Evolutionary conservation across 768 basidiomycete species (phyloP).

Genomic region (Trametes punicea): DNA sequence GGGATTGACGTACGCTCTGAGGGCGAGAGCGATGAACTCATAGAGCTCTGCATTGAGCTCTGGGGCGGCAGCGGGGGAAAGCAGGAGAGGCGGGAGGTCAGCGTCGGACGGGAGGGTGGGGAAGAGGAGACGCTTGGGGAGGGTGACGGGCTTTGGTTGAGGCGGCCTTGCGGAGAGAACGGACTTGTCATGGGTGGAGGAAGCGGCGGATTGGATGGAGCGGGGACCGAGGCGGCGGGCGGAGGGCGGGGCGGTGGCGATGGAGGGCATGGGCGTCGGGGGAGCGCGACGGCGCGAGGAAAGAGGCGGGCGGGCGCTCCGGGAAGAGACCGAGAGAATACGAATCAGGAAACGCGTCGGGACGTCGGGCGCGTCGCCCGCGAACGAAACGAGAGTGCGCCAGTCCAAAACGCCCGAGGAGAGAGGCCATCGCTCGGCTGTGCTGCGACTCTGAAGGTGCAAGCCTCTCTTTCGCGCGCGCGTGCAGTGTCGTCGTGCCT

Average conservation of each 20-base stretch:
- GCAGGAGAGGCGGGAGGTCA: conserved; percentile 53
- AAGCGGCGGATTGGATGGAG: conserved; percentile 27
- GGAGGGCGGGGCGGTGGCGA: conserved; percentile 21
- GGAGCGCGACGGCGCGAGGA: not conserved
- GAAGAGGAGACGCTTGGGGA: conserved; percentile 37
- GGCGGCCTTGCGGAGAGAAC: conserved; percentile 3
- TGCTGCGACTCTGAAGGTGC: too few relatives aligned
- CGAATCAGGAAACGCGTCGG: too few relatives aligned
- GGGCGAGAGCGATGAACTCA: conserved; percentile 74
- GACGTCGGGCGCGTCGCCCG: not conserved
- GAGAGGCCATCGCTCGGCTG: too few relatives aligned
- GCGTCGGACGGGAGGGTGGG: conserved; percentile 43
- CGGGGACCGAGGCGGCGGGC: conserved; percentile 23
- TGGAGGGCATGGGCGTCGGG: conserved; percentile 15
- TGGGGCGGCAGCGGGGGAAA: conserved; percentile 39
- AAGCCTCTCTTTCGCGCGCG: too few relatives aligned
- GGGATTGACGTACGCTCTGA: conserved; percentile 74
- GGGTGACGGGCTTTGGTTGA: conserved; percentile 21
- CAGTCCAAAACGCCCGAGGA: too few relatives aligned
- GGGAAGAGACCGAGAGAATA: not conserved
- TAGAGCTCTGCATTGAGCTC: conserved; percentile 71
- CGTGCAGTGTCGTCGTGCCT: too few relatives aligned
- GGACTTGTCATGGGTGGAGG: conserved; percentile 24
- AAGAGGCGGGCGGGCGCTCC: not conserved
- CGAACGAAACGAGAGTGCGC: too few relatives aligned